Evolutionary conservation across 2,329 filamentous ascomycete species (phyloP).

Genomic region (Magnaporthiopsis incrustans): DNA sequence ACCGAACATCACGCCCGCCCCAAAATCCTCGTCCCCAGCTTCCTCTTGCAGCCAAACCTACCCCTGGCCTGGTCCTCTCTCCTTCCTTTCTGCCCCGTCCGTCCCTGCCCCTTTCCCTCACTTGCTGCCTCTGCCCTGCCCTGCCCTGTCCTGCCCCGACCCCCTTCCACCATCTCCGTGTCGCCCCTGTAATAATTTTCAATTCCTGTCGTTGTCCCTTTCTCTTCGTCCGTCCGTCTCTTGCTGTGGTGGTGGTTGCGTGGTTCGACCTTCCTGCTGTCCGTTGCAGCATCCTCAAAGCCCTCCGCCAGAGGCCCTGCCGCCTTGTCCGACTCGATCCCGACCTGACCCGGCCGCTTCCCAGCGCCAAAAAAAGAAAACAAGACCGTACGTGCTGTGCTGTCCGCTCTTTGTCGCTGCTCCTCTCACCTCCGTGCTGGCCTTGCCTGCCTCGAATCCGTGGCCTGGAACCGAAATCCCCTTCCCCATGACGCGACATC

Average conservation of each 20-base stretch:
- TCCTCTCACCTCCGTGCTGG: neutral
- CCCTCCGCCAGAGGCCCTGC: neutral
- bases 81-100: too few species aligned
- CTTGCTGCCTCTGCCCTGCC: conserved; percentile 5
- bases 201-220: conserved; percentile 10
- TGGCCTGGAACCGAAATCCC: neutral
- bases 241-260: conserved; percentile 4
- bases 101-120: neutral
- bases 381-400: neutral
- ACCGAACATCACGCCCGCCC: neutral
- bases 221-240: conserved; percentile 11
- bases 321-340: neutral
- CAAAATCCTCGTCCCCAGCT: conserved; percentile 6
- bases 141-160: neutral
- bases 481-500: neutral
- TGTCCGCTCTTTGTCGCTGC: neutral
- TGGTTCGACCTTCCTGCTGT: conserved; percentile 3
- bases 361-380: neutral
- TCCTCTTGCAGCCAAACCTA: conserved; percentile 1
- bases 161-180: neutral
- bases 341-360: neutral
- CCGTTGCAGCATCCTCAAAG: conserved; percentile 9
- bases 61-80: conserved; percentile 5
- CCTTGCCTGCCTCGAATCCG: neutral
- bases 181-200: conserved; percentile 5